phyloP scores from a whole-genome alignment of 495 filamentous ascomycete genomes.

The Opeltia flavorubescens region DNA sequence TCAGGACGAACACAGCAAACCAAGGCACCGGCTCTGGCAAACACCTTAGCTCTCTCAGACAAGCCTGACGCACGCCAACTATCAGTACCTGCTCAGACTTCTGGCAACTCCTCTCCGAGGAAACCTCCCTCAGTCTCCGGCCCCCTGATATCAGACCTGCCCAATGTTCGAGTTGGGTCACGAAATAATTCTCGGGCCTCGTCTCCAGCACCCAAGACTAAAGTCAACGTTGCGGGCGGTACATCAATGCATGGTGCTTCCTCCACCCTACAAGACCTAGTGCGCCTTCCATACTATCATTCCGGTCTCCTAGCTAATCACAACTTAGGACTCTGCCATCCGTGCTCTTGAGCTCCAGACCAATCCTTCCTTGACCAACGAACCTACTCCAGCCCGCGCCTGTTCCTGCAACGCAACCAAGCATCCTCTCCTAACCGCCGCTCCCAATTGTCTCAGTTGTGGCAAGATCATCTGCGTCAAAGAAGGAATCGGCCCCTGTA shows the following conservation, averaged over 20 bases:
- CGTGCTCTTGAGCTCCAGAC: slow-evolving; percentile 80
- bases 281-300: neutral
- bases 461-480: slow-evolving; percentile 96
- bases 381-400: slow-evolving; percentile 35
- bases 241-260: slow-evolving; percentile 64
- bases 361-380: slow-evolving; percentile 50
- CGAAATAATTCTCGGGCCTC: slow-evolving; percentile 40
- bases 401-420: slow-evolving; percentile 78
- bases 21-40: slow-evolving; percentile 17
- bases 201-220: slow-evolving; percentile 36
- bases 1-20: slow-evolving; percentile 21
- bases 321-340: slow-evolving; percentile 58
- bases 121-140: slow-evolving; percentile 57
- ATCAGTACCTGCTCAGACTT: slow-evolving; percentile 18
- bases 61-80: slow-evolving; percentile 25
- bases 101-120: slow-evolving; percentile 29
- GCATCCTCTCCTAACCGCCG: slow-evolving; percentile 71
- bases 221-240: slow-evolving; percentile 55
- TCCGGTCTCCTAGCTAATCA: neutral
- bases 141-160: slow-evolving; percentile 63
- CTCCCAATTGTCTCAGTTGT: slow-evolving; percentile 84
- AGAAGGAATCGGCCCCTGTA: slow-evolving; percentile 88
- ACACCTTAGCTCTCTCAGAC: slow-evolving; percentile 24
- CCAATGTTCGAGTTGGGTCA: slow-evolving; percentile 43
- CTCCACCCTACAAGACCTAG: slow-evolving; percentile 60